A percentile compares a stretch with the other conserved stretches of the same genome.
These are phyloP conservation scores for Corymbia maculata DNA, from an alignment of 345 rosid species.

Conservation along the genomic window DNA sequence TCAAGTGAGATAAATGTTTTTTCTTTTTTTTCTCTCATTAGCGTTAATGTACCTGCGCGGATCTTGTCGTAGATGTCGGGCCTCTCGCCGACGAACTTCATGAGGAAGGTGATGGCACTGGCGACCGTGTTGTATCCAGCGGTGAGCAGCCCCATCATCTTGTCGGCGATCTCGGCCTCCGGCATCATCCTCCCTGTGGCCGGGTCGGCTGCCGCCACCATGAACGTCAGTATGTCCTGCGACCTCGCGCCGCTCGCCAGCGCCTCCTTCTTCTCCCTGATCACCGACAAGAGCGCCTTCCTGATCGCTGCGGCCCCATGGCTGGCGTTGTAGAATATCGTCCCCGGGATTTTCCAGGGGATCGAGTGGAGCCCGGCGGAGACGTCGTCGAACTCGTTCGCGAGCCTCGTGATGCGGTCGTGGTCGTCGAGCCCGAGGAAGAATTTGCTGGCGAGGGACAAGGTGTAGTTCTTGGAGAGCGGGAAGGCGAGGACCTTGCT, in stretches of 20 bases:
- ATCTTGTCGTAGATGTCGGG: conserved; percentile 24
- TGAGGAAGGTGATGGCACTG: conserved; percentile 33
- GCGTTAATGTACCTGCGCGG: conserved; percentile 11
- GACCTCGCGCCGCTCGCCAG: conserved; percentile 4
- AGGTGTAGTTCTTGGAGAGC: conserved; percentile 24
- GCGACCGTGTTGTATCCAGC: conserved; percentile 48
- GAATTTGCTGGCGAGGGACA: conserved; percentile 32
- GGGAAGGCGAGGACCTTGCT: conserved; percentile 11
- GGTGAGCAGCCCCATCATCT: conserved; percentile 37
- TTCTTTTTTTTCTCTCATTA: too few species aligned
- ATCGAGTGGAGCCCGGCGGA: conserved; percentile 32
- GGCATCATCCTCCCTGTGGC: conserved; percentile 21
- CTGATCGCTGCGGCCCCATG: conserved; percentile 14
- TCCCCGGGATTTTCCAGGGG: conserved; percentile 22
- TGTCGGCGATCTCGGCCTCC: conserved; percentile 38
- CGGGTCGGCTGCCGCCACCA: conserved; percentile 21
- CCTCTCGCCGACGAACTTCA: conserved; percentile 42
- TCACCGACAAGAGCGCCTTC: conserved; percentile 12
- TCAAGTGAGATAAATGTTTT: neutral
- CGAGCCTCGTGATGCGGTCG: conserved; percentile 17
- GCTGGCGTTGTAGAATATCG: conserved; percentile 16
- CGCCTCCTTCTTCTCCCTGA: conserved; percentile 25
- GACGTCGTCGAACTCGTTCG: conserved; percentile 18
- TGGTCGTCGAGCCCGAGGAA: conserved; percentile 32
- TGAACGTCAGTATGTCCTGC: conserved; percentile 20